Evolutionary conservation across 257 asterid species (phyloP).

Genomic region (Solanum phureja): DNA sequence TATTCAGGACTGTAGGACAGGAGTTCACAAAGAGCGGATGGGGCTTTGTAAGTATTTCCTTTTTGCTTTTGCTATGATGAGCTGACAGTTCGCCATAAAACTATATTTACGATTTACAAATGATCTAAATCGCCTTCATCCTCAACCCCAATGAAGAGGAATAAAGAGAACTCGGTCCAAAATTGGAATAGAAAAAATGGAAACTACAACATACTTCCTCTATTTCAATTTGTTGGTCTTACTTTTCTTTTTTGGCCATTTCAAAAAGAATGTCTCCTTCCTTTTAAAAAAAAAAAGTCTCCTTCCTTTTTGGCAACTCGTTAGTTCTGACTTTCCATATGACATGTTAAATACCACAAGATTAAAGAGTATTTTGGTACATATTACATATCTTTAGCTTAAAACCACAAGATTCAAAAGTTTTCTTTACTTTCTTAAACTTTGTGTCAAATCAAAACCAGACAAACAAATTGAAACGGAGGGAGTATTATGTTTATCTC

Average conservation of each 20-base stretch:
- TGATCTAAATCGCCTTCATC: background rate
- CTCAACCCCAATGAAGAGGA: background rate
- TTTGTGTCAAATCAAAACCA: background rate
- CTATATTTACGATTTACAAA: background rate
- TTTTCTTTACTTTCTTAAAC: background rate
- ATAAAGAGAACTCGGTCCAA: background rate
- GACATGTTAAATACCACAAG: background rate
- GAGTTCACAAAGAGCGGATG: slow-evolving; percentile 92
- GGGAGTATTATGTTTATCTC: background rate
- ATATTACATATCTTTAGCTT: background rate
- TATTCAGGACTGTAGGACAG: slow-evolving; percentile 57
- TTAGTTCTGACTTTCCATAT: background rate
- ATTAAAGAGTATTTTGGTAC: background rate
- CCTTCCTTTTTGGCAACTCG: background rate
- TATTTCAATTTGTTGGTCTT: background rate
- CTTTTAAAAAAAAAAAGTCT: too few species aligned
- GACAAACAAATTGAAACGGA: background rate
- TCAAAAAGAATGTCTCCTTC: background rate
- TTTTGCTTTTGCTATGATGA: background rate
- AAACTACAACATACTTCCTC: background rate
- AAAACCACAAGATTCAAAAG: background rate
- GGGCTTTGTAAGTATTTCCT: slow-evolving; percentile 68
- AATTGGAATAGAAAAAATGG: background rate
- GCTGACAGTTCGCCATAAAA: background rate
- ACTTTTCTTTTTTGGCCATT: background rate